Conservation (phyloP, 2,329 filamentous ascomycete species). For the Diaporthe aspalathi region DNA sequence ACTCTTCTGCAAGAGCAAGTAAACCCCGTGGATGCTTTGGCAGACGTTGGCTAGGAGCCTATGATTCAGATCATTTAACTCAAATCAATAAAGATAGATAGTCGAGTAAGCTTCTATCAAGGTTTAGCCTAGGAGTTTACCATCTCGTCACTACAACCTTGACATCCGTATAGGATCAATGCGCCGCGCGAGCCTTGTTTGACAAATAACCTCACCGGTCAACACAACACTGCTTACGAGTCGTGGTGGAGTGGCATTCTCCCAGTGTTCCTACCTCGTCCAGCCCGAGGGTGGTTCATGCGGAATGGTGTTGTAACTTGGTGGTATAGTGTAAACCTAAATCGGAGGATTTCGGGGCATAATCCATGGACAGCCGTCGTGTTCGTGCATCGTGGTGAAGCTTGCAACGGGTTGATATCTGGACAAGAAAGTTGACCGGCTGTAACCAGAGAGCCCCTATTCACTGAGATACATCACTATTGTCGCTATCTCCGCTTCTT, state of each 20-base stretch:
- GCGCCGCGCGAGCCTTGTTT: not conserved
- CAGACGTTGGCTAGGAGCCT: not conserved
- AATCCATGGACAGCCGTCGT: not conserved
- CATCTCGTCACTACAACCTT: not conserved
- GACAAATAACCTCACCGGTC: not conserved
- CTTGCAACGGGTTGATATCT: not conserved
- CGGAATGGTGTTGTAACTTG: not conserved
- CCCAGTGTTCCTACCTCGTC: not conserved
- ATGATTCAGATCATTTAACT: constrained; percentile 17
- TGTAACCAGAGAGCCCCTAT: not conserved
- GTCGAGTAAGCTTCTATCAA: constrained; percentile 5
- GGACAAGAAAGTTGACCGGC: not conserved
- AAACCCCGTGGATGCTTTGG: not conserved
- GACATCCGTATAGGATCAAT: not conserved
- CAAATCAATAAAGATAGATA: not conserved
- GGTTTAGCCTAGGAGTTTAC: constrained; percentile 18
- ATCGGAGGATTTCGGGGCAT: not conserved
- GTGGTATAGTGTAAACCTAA: constrained; percentile 1
- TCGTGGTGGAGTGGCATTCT: not conserved
- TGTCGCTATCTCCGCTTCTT: not conserved
- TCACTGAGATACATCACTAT: not conserved
- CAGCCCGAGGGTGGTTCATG: constrained; percentile 2
- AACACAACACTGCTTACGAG: not conserved
- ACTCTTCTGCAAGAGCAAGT: not conserved
- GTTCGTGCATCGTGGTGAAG: not conserved